Conservation (phyloP, 768 basidiomycete species). For the Tylopilus plumbeoviolaceoides region DNA sequence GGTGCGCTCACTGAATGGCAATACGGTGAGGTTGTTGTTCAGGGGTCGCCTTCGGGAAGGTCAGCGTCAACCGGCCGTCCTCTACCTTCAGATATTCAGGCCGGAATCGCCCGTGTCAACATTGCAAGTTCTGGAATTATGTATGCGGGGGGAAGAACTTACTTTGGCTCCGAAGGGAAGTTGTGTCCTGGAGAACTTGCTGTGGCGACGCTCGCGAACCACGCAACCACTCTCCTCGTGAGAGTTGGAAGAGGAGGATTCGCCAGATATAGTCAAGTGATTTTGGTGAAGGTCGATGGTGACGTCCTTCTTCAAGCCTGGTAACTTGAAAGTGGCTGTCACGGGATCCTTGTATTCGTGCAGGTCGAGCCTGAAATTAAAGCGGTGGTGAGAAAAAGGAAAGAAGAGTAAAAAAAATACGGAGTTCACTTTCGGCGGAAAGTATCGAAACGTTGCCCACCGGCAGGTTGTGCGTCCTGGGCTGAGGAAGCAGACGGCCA, state of each 20-base stretch:
- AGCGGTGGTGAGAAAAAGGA: too few species aligned
- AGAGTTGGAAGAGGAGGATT: slow-evolving; percentile 33
- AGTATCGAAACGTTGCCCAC: not conserved
- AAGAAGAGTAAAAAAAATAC: not conserved
- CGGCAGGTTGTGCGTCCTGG: not conserved
- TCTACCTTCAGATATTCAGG: not conserved
- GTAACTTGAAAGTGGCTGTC: slow-evolving; percentile 51
- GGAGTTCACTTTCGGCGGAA: slow-evolving; percentile 16
- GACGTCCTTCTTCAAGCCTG: slow-evolving; percentile 44
- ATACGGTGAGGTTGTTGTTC: not conserved
- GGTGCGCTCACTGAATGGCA: not conserved
- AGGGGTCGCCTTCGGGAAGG: not conserved
- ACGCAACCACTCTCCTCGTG: slow-evolving; percentile 36
- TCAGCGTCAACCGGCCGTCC: not conserved
- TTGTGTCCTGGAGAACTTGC: slow-evolving; percentile 41
- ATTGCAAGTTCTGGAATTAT: not conserved
- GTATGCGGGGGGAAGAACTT: not conserved
- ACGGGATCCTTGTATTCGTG: slow-evolving; percentile 39
- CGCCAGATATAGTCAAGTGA: slow-evolving; percentile 45
- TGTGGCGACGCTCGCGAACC: slow-evolving; percentile 41
- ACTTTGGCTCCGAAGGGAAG: slow-evolving; percentile 45
- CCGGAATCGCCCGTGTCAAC: not conserved
- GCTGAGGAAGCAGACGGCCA: not conserved
- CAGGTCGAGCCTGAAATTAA: slow-evolving; percentile 33
- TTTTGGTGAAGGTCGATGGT: slow-evolving; percentile 40